Conservation (phyloP, 148 eudicot genomes). For the Rhododendron henanense region DNA sequence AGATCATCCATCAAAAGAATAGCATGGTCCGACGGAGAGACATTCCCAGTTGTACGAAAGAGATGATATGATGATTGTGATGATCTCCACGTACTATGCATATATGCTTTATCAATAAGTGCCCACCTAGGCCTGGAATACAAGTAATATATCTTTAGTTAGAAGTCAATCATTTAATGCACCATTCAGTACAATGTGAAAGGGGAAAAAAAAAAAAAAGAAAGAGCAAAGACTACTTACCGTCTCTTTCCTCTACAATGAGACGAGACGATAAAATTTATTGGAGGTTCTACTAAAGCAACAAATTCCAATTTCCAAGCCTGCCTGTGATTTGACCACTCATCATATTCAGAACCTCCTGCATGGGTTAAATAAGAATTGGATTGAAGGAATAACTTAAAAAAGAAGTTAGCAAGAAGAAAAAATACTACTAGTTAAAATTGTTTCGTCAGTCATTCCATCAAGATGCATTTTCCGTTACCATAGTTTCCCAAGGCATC, state of each 20-base stretch:
- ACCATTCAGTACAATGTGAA: conserved; percentile 3
- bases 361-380: conserved; percentile 18
- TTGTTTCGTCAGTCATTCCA: not conserved
- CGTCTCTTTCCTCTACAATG: conserved; percentile 82
- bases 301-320: conserved; percentile 95
- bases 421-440: not conserved
- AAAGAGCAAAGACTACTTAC: conserved; percentile 19
- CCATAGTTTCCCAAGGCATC: conserved; percentile 90
- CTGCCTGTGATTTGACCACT: conserved; percentile 96
- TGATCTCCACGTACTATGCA: conserved; percentile 95
- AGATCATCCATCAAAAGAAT: conserved; percentile 76
- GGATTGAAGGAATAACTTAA: conserved; percentile 2
- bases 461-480: conserved; percentile 22
- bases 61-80: conserved; percentile 93
- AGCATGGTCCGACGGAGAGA: conserved; percentile 65
- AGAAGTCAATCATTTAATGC: not conserved
- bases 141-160: conserved; percentile 4
- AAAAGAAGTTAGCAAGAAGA: not conserved
- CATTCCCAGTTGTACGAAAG: conserved; percentile 58
- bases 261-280: conserved; percentile 70
- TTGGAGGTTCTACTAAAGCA: conserved; percentile 84
- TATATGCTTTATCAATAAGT: conserved; percentile 83
- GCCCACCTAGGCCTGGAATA: conserved; percentile 87
- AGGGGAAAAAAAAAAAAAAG: not conserved
- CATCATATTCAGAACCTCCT: conserved; percentile 94